Evolutionary conservation across 805 yeast genomes (phyloP), one percentile per base, ranked within the genome.

Genomic region (Candida stauntonica): DNA sequence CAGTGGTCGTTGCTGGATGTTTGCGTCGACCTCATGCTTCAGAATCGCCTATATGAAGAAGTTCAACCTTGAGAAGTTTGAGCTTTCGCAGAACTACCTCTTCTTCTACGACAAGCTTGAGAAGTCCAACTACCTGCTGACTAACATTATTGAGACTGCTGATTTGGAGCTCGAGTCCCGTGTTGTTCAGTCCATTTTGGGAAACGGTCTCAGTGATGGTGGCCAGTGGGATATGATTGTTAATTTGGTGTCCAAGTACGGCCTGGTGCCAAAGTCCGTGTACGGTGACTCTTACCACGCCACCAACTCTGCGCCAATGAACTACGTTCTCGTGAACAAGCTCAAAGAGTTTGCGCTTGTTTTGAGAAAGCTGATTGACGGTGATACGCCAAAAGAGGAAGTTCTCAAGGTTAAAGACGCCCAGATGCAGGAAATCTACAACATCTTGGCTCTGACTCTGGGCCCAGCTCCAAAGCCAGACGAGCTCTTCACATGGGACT

Each of bases 221-320:
- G 95, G 95, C 38, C 94, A 86, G 62, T 85, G 84, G 72, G 80
- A 81, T 49, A 80, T 86, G 89, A 73, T 85, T 59, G 70, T 79
- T 31, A 83, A 85, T 58, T 59, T 86, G 42, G 77, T 85, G 26
- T 73, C 77, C 42, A 86, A 86, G 61, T 86, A 86, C 52, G 95
- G 95, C n/a, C 51, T 81, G 32, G 82, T 86, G 41, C 95, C 95
- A 20, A 72, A 80, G 56, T 72, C 72, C 46, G 59, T 78, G 13
- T 86, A 74, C 61, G 86, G 86, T 12, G 95, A 86, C 57, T 63
- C 75, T 40, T 67, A 74, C 14, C 65, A 59, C 47, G 73, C 75
- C 31, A 66, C 44, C 8, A 44, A 82, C 14, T 70, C 83, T 7
- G 55, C 65, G 8, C 67, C 78, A 32, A 68, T 84, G 71, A 82